Percentiles rank a stretch among this genome's conserved stretches.
These are phyloP conservation scores for Xylariaceae sp. DNA, from an alignment of 2,329 filamentous ascomycete genomes.

Conservation along the genomic window DNA sequence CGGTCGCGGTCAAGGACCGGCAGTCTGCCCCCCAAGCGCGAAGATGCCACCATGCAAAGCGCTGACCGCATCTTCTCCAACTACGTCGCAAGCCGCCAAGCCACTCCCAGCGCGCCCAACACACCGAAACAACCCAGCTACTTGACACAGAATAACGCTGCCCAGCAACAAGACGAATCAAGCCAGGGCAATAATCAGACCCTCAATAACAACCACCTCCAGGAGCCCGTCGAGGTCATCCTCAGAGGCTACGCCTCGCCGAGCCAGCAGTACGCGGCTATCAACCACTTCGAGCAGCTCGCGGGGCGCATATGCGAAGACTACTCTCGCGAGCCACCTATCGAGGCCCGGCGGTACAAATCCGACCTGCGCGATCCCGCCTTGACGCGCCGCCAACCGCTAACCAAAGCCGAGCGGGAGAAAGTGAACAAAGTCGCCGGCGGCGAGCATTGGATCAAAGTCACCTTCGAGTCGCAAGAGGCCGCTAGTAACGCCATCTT, in stretches of 20 bases:
- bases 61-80: constrained; percentile 60
- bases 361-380: constrained; percentile 70
- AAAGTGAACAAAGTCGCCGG: constrained; percentile 79
- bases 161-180: constrained; percentile 35
- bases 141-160: constrained; percentile 32
- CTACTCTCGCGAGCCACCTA: constrained; percentile 80
- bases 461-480: constrained; percentile 72
- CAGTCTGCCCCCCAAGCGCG: constrained; percentile 50
- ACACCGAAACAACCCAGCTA: constrained; percentile 35
- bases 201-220: constrained; percentile 29
- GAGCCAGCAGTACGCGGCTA: constrained; percentile 75
- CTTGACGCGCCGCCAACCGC: constrained; percentile 58
- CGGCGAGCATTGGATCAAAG: constrained; percentile 87
- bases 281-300: constrained; percentile 82
- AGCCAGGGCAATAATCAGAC: constrained; percentile 24
- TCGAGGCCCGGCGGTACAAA: constrained; percentile 66
- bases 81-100: constrained; percentile 50
- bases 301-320: constrained; percentile 88
- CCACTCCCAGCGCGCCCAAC: constrained; percentile 26
- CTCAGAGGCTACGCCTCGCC: constrained; percentile 72
- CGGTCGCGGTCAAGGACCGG: constrained; percentile 60
- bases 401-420: constrained; percentile 68
- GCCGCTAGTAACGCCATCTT: constrained; percentile 67
- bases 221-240: constrained; percentile 67
- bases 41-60: constrained; percentile 59